Base-by-base conservation (phyloP, 768 basidiomycete genomes). In the Kwoniella mangroviensis region DNA sequence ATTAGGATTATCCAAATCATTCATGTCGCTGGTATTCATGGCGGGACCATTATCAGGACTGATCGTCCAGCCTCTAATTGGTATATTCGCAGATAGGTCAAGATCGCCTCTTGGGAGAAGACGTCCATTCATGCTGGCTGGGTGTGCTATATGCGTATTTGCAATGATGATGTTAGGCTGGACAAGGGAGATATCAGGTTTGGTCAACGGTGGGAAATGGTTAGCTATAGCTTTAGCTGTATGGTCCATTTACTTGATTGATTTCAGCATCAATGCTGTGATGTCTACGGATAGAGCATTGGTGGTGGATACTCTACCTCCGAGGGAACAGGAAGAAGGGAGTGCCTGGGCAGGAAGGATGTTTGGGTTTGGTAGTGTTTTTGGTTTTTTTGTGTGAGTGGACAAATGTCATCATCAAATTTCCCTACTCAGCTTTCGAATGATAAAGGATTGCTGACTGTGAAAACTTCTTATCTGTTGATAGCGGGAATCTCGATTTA, bases 271-370 rank as follows among this genome's bases (percentile, higher is more conserved):
- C 74, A 83, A 83, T 66, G 82, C 82, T 90, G 93, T 95, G 2
- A 91, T 91, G 85, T 92, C 94, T 0, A 88, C 93, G 21, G 93
- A 97, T 81, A 91, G 95, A 58, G 92, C 94, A 0, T 87, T 97
- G 11, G 85, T 98, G 9, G 92, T 98, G 0, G 95, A 98, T 79
- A 91, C 88, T 0, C 82, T 96, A 4, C 90, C 93, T 0, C 84
- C 91, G 0, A 80, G 87, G 1, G 85, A 88, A 26, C 95, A 98
- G 81, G 89, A 94, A 6, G 85, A 87, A 10, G 94, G 92, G 0
- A 97, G 95, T 79, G 95, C 95, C 0, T 98, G 95, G 95, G 95
- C 93, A 0, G 93, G 92, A 0, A 85, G 91, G n/a, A 95, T 97
- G 93, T 84, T 91, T 55, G 92, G 92, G 1, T 77, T 94, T 28